A percentile compares a stretch with the other conserved stretches of the same genome.
These are phyloP conservation scores for Brassica cretica DNA, from an alignment of 345 rosid species.

Conservation along the genomic window DNA sequence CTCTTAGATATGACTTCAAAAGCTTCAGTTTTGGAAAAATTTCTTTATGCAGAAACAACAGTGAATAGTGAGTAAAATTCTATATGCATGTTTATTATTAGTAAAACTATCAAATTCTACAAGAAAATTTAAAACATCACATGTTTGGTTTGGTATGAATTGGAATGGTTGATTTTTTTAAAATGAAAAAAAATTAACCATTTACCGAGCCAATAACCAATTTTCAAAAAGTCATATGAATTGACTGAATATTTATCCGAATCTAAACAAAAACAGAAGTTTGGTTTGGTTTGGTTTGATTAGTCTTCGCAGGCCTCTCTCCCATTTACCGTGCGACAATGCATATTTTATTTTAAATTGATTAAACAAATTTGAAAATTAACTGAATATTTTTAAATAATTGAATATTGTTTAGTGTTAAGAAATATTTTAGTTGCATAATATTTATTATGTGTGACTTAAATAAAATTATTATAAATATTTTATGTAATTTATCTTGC, in stretches of 20 bases:
- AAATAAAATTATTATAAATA: too few relatives aligned
- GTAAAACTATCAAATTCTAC: too few relatives aligned
- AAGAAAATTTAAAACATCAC: too few relatives aligned
- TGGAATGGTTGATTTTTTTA: not conserved
- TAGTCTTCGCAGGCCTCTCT: not conserved
- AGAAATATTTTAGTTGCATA: too few relatives aligned
- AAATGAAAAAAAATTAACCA: not conserved
- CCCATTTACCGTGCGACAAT: not conserved
- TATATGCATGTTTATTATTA: not conserved
- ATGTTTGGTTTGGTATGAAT: not conserved
- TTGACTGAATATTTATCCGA: not conserved
- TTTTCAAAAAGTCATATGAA: not conserved
- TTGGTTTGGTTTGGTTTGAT: not conserved
- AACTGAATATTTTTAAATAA: too few relatives aligned
- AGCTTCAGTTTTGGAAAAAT: not conserved
- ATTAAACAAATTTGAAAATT: too few relatives aligned
- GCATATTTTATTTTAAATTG: too few relatives aligned
- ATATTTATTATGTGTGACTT: too few relatives aligned
- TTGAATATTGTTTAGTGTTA: too few relatives aligned
- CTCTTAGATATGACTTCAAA: not conserved
- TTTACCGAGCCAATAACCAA: not conserved
- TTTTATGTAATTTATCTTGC: too few relatives aligned
- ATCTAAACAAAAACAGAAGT: not conserved
- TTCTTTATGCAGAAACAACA: not conserved
- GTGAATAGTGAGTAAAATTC: too few relatives aligned